Conservation (phyloP, 495 filamentous ascomycete genomes). For the Chaetomium tenue region DNA sequence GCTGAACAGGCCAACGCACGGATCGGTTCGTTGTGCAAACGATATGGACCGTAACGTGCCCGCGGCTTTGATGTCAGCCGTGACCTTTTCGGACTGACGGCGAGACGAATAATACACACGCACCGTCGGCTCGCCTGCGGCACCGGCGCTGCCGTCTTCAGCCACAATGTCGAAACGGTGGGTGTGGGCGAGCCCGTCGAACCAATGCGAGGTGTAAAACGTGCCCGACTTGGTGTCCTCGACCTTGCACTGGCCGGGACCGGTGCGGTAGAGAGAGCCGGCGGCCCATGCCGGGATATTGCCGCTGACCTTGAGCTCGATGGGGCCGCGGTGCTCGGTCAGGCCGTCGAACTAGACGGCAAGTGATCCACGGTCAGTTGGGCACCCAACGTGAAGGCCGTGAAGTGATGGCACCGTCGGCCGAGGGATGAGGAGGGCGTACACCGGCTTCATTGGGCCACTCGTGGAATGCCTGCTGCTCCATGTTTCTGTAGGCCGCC, state of each 20-base stretch:
- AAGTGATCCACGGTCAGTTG: background rate
- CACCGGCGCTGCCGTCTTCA: background rate
- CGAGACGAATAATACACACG: constrained; percentile 72
- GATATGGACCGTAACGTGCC: constrained; percentile 49
- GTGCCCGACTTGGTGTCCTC: constrained; percentile 55
- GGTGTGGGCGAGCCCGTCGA: constrained; percentile 73
- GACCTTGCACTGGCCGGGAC: constrained; percentile 61
- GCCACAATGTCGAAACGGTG: constrained; percentile 67
- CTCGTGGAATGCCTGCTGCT: constrained; percentile 23
- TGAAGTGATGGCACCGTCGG: background rate
- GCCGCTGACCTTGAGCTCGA: constrained; percentile 42
- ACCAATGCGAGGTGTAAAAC: constrained; percentile 67
- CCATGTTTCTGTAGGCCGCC: constrained; percentile 11
- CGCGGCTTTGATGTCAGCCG: constrained; percentile 53
- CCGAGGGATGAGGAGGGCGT: constrained; percentile 20
- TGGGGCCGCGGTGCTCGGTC: constrained; percentile 45
- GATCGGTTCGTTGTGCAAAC: constrained; percentile 66
- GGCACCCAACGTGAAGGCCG: background rate
- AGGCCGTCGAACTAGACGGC: constrained; percentile 45
- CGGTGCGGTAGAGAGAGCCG: constrained; percentile 70
- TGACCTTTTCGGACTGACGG: constrained; percentile 55
- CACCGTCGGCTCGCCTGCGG: constrained; percentile 30
- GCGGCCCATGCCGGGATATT: constrained; percentile 47
- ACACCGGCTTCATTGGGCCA: constrained; percentile 51
- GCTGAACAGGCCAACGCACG: constrained; percentile 64